Percentiles rank a stretch among this genome's conserved stretches.
These are phyloP conservation scores for Pichia sp. DNA, from an alignment of 1,139 yeast genomes.

Conservation along the genomic window DNA sequence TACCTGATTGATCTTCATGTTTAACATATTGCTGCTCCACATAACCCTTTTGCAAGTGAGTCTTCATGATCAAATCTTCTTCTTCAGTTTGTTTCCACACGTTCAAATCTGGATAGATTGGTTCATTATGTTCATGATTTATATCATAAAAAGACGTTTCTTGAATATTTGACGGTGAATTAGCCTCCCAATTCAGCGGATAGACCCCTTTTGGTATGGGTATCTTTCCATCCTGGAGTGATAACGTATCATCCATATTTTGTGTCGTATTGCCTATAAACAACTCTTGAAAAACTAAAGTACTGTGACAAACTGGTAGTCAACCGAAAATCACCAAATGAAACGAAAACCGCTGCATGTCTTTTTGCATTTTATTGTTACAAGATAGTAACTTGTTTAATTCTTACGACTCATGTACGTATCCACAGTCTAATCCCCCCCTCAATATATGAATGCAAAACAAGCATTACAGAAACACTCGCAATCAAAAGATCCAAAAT, in stretches of 20 bases:
- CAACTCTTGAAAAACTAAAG: neutral
- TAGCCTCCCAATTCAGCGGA: conserved; percentile 28
- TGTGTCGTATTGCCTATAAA: neutral
- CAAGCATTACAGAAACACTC: conserved; percentile 26
- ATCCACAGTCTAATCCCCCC: neutral
- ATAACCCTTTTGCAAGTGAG: conserved; percentile 53
- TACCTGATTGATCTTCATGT: conserved; percentile 52
- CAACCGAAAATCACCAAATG: neutral
- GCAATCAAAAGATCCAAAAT: conserved; percentile 32
- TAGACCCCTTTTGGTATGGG: conserved; percentile 32
- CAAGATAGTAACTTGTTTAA: neutral
- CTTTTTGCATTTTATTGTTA: neutral
- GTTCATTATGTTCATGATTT: neutral
- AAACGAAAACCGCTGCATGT: neutral
- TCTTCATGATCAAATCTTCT: conserved; percentile 45
- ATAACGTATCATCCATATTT: conserved; percentile 1
- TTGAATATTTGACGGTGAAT: conserved; percentile 1
- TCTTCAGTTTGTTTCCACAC: conserved; percentile 68
- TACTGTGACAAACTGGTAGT: neutral
- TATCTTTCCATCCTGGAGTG: conserved; percentile 20
- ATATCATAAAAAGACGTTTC: conserved; percentile 7
- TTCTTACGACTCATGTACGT: neutral
- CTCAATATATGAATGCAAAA: conserved; percentile 36
- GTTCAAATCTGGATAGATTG: conserved; percentile 63
- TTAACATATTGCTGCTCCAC: conserved; percentile 48